These are phyloP conservation scores for Aureobasidium zeae DNA, from an alignment of 2,329 filamentous ascomycete species.

Conservation along the genomic window DNA sequence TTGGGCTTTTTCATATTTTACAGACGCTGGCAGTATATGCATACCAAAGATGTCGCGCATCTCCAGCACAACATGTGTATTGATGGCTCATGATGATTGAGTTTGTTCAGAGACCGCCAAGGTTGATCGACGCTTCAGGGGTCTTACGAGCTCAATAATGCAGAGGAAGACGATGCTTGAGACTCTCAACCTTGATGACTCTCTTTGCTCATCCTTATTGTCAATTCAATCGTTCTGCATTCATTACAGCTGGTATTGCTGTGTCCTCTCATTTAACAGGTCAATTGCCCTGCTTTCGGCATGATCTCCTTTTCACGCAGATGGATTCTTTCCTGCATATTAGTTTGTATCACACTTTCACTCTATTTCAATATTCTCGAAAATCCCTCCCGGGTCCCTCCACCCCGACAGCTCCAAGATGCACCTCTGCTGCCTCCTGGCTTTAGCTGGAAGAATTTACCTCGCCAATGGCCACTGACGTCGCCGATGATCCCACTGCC, in stretches of 20 bases:
- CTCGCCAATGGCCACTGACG: slow-evolving; percentile 53
- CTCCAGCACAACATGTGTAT: not conserved
- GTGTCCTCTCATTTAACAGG: not conserved
- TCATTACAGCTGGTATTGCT: not conserved
- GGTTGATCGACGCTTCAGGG: slow-evolving; percentile 12
- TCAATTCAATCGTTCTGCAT: slow-evolving; percentile 5
- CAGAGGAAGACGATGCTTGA: too few species aligned
- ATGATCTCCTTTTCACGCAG: slow-evolving; percentile 13
- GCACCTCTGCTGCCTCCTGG: slow-evolving; percentile 1
- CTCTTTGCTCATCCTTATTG: slow-evolving; percentile 2
- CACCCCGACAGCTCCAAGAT: slow-evolving; percentile 5
- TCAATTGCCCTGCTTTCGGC: too few species aligned
- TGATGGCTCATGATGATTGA: not conserved
- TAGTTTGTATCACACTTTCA: slow-evolving; percentile 15
- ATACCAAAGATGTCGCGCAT: not conserved
- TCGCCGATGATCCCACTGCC: slow-evolving; percentile 66
- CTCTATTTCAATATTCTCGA: slow-evolving; percentile 13
- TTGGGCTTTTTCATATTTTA: too few species aligned
- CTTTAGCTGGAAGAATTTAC: slow-evolving; percentile 27
- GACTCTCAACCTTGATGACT: too few species aligned
- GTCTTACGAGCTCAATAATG: too few species aligned
- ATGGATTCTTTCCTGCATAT: slow-evolving; percentile 14
- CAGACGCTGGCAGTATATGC: not conserved
- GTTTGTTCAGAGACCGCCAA: not conserved
- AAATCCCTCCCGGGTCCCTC: not conserved